Conservation (phyloP, 225 moss, liverwort and hornwort species). For the Rhytidiadelphus loreus region DNA sequence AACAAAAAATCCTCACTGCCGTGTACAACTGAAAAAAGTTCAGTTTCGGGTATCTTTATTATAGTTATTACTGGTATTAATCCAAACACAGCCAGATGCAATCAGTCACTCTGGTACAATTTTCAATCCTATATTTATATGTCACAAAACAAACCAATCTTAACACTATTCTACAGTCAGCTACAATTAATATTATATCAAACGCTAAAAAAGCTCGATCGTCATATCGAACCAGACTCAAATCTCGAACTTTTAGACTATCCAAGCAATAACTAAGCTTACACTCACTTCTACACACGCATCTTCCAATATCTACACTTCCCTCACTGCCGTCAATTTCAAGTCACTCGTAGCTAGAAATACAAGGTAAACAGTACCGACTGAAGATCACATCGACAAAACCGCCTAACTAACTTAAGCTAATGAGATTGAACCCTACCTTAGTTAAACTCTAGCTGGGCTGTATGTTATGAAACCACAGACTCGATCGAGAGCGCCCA, state of each 20-base stretch:
- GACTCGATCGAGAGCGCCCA: not conserved
- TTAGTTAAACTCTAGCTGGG: not conserved
- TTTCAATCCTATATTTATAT: not conserved
- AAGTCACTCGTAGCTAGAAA: constrained; percentile 1
- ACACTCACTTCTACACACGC: not conserved
- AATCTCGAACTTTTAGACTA: not conserved
- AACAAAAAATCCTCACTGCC: not conserved
- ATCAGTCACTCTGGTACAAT: not conserved
- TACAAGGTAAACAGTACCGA: not conserved
- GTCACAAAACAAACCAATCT: not conserved
- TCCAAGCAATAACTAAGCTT: not conserved
- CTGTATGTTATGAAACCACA: too few relatives aligned
- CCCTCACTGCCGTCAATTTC: constrained; percentile 5
- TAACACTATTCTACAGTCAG: not conserved
- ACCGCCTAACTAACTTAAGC: not conserved
- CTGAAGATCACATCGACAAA: not conserved
- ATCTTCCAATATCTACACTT: constrained; percentile 24
- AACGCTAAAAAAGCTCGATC: not conserved
- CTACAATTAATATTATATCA: not conserved
- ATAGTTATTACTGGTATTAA: not conserved
- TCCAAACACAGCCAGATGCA: not conserved
- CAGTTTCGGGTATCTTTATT: not conserved
- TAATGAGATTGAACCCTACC: not conserved
- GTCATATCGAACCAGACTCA: not conserved
- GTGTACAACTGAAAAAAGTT: not conserved